Conservation (phyloP, 257 asterid genomes). For the Forsythia suspensa region DNA sequence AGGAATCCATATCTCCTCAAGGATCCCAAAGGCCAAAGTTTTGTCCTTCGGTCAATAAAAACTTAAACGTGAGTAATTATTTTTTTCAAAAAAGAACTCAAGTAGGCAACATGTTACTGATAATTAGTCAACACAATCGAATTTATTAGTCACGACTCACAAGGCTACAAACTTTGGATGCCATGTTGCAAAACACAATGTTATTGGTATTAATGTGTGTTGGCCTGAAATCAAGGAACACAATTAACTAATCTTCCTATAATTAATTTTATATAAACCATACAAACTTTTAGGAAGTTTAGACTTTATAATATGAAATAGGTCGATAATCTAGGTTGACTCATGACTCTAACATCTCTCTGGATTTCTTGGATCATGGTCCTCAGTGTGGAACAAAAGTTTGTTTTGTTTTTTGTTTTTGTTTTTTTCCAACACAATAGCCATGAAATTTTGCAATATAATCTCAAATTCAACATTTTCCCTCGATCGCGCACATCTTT, state of each 20-base stretch:
- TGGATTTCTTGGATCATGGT: constrained; percentile 55
- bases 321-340: constrained; percentile 48
- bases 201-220: constrained; percentile 42
- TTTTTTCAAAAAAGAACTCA: too few species aligned
- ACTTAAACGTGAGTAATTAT: too few species aligned
- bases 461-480: constrained; percentile 52
- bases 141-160: too few species aligned
- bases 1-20: neutral
- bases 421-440: neutral
- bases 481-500: neutral
- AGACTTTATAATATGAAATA: neutral
- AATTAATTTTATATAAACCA: constrained; percentile 37
- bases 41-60: too few species aligned
- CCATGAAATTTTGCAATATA: constrained; percentile 37
- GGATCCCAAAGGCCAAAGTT: neutral
- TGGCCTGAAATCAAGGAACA: constrained; percentile 34
- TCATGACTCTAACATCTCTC: constrained; percentile 42
- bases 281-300: constrained; percentile 15
- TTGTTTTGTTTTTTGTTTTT: too few species aligned
- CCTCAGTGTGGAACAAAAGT: neutral
- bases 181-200: constrained; percentile 41
- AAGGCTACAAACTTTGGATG: constrained; percentile 31
- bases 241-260: constrained; percentile 7
- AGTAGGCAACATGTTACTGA: too few species aligned
- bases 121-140: too few species aligned